phyloP scores from a whole-genome alignment of 176 grass and related monocot species.

The Oryza meyeriana region DNA sequence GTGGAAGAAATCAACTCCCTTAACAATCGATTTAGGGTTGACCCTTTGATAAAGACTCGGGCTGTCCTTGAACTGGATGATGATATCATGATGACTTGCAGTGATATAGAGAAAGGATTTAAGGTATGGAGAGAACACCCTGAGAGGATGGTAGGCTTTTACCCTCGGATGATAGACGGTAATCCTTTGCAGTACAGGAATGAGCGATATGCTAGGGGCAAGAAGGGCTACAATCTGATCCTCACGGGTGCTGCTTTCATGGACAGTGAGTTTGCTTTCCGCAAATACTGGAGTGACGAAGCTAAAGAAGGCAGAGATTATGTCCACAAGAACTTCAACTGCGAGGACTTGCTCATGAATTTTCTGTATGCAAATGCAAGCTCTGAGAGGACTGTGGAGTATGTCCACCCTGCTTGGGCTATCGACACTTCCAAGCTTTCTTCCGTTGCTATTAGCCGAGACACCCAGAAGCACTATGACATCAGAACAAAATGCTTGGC shows the following conservation, averaged over 20 bases:
- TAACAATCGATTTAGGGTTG: constrained; percentile 85
- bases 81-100: constrained; percentile 99
- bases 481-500: constrained; percentile 76
- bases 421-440: constrained; percentile 99
- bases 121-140: constrained; percentile 95
- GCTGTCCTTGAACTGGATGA: constrained; percentile 94
- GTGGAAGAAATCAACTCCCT: constrained; percentile 87
- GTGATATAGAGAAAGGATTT: constrained; percentile 94
- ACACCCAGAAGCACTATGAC: constrained; percentile 84
- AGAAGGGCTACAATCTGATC: constrained; percentile 88
- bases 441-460: constrained; percentile 72
- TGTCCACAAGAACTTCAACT: constrained; percentile 92
- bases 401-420: constrained; percentile 93
- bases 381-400: constrained; percentile 70
- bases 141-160: constrained; percentile 82
- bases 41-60: constrained; percentile 85
- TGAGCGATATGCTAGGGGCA: constrained; percentile 85
- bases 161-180: constrained; percentile 85
- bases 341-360: constrained; percentile 95
- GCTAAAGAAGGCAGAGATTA: constrained; percentile 72
- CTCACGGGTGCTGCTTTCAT: constrained; percentile 95
- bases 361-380: constrained; percentile 80
- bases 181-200: constrained; percentile 73
- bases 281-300: constrained; percentile 79
- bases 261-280: constrained; percentile 86